Conservation (phyloP, 768 basidiomycete genomes). For the Leccinum disarticulatum region DNA sequence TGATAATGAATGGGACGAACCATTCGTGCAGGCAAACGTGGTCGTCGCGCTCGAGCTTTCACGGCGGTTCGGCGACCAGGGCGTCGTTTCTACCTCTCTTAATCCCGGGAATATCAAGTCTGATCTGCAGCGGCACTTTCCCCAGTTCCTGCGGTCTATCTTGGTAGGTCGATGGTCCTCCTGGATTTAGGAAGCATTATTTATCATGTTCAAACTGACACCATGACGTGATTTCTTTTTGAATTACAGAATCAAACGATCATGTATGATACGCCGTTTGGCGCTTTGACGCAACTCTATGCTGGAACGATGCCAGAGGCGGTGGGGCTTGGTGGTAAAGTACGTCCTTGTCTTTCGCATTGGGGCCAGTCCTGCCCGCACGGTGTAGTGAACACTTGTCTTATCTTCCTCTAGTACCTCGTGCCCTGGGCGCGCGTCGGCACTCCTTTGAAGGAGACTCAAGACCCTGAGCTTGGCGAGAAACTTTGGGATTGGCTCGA, state of each 20-base stretch:
- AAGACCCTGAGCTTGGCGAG: conserved; percentile 35
- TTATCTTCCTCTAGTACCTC: conserved; percentile 36
- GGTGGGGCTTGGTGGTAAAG: conserved; percentile 41
- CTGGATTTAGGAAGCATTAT: no score
- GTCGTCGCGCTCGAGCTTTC: conserved; percentile 46
- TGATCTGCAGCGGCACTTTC: conserved; percentile 29
- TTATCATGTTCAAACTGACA: not conserved
- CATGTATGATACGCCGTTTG: conserved; percentile 33
- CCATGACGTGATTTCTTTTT: not conserved
- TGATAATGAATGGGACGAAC: not conserved
- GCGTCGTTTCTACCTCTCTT: conserved; percentile 45
- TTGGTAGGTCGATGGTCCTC: conserved; percentile 12
- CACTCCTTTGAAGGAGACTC: conserved; percentile 21
- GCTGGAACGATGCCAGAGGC: conserved; percentile 43
- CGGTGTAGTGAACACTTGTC: not conserved
- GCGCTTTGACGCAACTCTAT: conserved; percentile 46
- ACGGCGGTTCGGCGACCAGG: conserved; percentile 44
- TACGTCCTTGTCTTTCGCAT: conserved; percentile 14
- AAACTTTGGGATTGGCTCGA: conserved; percentile 50
- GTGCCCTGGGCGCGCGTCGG: conserved; percentile 46
- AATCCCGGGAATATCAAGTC: conserved; percentile 45
- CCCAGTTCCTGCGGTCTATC: conserved; percentile 3
- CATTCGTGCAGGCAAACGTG: conserved; percentile 39
- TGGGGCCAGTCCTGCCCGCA: no score
- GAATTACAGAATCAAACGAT: conserved; percentile 18